Evolutionary conservation across 495 filamentous ascomycete species (phyloP).

Genomic region (Aspergillus egyptiacus): DNA sequence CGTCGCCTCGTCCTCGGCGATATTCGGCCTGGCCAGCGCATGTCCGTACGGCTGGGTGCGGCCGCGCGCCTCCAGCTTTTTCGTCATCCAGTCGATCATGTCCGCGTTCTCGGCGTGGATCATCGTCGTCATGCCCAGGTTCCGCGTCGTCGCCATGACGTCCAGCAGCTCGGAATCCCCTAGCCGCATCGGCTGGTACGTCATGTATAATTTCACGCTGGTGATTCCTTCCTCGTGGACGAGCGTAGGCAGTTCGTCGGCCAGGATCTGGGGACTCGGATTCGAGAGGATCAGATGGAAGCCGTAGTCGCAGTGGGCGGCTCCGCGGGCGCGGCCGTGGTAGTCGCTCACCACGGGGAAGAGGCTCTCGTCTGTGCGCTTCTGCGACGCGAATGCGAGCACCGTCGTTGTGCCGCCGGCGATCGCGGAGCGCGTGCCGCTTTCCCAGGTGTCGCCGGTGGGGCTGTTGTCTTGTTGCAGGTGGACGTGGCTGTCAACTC

Average conservation of each 20-base stretch:
- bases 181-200: conserved; percentile 52
- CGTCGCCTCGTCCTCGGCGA: conserved; percentile 53
- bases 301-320: conserved; percentile 55
- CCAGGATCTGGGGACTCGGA: conserved; percentile 37
- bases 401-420: conserved; percentile 57
- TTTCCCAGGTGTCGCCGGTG: conserved; percentile 34
- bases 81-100: conserved; percentile 46
- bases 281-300: conserved; percentile 56
- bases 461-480: conserved; percentile 45
- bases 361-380: conserved; percentile 43
- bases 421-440: conserved; percentile 52
- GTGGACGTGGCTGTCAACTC: conserved; percentile 43
- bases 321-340: conserved; percentile 38
- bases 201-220: conserved; percentile 60
- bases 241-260: conserved; percentile 42
- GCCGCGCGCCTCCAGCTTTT: conserved; percentile 37
- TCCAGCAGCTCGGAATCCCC: conserved; percentile 52
- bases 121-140: conserved; percentile 50
- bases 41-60: conserved; percentile 51
- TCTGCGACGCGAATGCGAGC: conserved; percentile 53
- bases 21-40: conserved; percentile 44
- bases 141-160: conserved; percentile 44
- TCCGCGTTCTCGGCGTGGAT: conserved; percentile 58
- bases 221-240: conserved; percentile 42
- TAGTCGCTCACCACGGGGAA: conserved; percentile 42